These are phyloP conservation scores for Botrytis pseudocinerea DNA, from an alignment of 2,329 filamentous ascomycete species.

Conservation along the genomic window DNA sequence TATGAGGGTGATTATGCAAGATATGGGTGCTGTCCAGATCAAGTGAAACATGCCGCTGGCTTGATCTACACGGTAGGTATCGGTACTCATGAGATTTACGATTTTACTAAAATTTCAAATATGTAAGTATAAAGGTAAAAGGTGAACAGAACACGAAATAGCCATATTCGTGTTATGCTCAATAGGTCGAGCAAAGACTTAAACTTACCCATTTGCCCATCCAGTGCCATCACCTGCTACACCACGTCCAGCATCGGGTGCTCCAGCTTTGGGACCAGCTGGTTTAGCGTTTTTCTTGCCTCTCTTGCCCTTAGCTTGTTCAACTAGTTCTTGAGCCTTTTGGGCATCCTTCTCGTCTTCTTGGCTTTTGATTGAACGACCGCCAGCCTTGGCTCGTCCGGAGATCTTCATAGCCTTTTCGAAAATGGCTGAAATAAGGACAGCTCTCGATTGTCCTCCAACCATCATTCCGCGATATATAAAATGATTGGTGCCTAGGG, in stretches of 20 bases:
- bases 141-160: not conserved
- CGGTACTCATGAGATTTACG: slow-evolving; percentile 87
- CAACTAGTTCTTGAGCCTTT: slow-evolving; percentile 48
- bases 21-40: slow-evolving; percentile 81
- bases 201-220: slow-evolving; percentile 74
- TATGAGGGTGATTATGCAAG: slow-evolving; percentile 74
- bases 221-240: slow-evolving; percentile 71
- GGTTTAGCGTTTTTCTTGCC: slow-evolving; percentile 47
- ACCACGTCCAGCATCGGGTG: slow-evolving; percentile 47
- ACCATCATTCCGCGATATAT: slow-evolving; percentile 91
- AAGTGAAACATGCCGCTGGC: slow-evolving; percentile 88
- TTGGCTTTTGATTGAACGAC: slow-evolving; percentile 49
- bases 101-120: not conserved
- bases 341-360: slow-evolving; percentile 35
- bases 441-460: slow-evolving; percentile 78
- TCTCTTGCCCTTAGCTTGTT: slow-evolving; percentile 45
- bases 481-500: slow-evolving; percentile 82
- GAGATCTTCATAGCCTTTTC: slow-evolving; percentile 91
- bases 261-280: slow-evolving; percentile 44
- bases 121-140: not conserved
- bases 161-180: not conserved
- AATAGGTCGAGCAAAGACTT: not conserved
- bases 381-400: slow-evolving; percentile 82
- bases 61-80: slow-evolving; percentile 89
- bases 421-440: slow-evolving; percentile 83